Conservation (phyloP, 371 early-diverging fungal genomes). For the Mortierella sp. region DNA sequence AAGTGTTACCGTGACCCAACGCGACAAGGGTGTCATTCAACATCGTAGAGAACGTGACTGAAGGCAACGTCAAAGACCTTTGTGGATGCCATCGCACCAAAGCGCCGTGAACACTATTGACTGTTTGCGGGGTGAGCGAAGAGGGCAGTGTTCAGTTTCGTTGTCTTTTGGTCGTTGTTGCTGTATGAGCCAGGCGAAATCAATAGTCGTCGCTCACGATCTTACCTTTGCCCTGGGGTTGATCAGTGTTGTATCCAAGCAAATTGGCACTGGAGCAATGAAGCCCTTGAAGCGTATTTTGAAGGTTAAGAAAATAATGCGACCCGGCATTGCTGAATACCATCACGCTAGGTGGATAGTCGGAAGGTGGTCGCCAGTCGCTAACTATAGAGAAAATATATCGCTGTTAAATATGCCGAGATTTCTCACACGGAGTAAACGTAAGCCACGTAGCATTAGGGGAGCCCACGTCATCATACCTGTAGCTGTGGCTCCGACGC, state of each 20-base stretch:
- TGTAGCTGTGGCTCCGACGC: not conserved
- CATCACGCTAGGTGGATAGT: slow-evolving; percentile 19
- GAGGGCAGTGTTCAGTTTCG: not conserved
- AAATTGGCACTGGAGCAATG: slow-evolving; percentile 16
- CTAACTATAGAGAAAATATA: not conserved
- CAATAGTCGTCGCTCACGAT: not conserved
- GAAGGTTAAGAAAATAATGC: slow-evolving; percentile 25
- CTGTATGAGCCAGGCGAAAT: no score
- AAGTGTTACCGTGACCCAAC: slow-evolving; percentile 66
- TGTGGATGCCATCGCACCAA: slow-evolving; percentile 23
- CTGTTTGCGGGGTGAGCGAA: not conserved
- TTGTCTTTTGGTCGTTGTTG: no score
- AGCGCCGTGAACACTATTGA: not conserved
- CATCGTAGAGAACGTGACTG: slow-evolving; percentile 65
- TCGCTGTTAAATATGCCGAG: not conserved
- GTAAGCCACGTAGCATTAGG: not conserved
- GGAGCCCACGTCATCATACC: not conserved
- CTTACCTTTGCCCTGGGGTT: slow-evolving; percentile 14
- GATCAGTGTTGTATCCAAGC: not conserved
- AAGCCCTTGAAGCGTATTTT: slow-evolving; percentile 17
- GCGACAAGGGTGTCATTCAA: slow-evolving; percentile 68
- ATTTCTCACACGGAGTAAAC: not conserved
- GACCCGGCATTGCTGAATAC: not conserved
- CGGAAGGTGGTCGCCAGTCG: slow-evolving; percentile 13
- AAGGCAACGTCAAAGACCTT: slow-evolving; percentile 20